These are phyloP conservation scores for Akanthomyces lecanii DNA, from an alignment of 2,329 filamentous ascomycete genomes.

Conservation along the genomic window DNA sequence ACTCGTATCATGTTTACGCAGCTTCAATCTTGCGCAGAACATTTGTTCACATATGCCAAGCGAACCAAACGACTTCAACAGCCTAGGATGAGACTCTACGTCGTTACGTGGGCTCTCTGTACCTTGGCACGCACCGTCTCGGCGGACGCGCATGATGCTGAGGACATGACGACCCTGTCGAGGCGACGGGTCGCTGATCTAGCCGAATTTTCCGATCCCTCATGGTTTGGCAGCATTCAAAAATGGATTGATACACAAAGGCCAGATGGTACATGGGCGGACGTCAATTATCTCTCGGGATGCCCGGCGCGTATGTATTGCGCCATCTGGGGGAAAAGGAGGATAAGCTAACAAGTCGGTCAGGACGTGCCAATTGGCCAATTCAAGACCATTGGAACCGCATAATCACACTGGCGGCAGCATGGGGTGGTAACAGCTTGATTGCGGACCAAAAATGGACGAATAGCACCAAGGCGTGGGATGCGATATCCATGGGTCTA, in stretches of 20 bases:
- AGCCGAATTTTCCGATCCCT: slow-evolving; percentile 22
- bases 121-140: not conserved
- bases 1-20: not conserved
- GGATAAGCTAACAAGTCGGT: not conserved
- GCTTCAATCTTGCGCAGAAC: not conserved
- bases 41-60: not conserved
- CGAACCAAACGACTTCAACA: not conserved
- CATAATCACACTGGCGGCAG: slow-evolving; percentile 22
- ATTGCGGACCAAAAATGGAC: slow-evolving; percentile 18
- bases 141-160: slow-evolving; percentile 7
- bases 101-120: not conserved
- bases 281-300: slow-evolving; percentile 24
- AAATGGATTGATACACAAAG: slow-evolving; percentile 22
- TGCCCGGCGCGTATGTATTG: slow-evolving; percentile 21
- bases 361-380: slow-evolving; percentile 25
- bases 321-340: not conserved
- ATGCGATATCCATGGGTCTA: slow-evolving; percentile 20
- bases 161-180: slow-evolving; percentile 18
- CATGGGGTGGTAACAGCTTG: slow-evolving; percentile 23
- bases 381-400: slow-evolving; percentile 25
- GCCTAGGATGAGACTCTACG: slow-evolving; percentile 3
- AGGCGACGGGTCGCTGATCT: slow-evolving; percentile 22
- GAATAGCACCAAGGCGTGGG: slow-evolving; percentile 16
- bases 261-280: slow-evolving; percentile 23
- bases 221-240: slow-evolving; percentile 19